A percentile compares a stretch with the other conserved stretches of the same genome.
These are phyloP conservation scores for Emergomyces pasteurianus DNA, from an alignment of 2,329 filamentous ascomycete species.

Conservation along the genomic window DNA sequence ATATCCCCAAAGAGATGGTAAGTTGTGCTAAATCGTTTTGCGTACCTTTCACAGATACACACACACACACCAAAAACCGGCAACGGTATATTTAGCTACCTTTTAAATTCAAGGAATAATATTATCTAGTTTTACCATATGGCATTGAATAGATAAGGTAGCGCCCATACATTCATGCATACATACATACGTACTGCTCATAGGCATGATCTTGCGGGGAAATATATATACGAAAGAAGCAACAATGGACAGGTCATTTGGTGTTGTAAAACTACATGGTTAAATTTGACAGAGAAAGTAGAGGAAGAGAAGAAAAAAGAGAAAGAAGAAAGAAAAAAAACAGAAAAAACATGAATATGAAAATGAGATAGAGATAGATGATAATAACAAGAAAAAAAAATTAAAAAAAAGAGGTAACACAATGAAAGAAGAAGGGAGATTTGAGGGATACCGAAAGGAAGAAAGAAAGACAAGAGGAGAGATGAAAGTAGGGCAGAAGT, in stretches of 20 bases:
- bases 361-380: neutral
- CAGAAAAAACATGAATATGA: too few species aligned
- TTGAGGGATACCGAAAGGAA: neutral
- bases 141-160: too few species aligned
- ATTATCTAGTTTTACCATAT: too few species aligned
- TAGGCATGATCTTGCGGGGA: too few species aligned
- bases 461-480: neutral
- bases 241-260: neutral
- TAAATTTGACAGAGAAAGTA: neutral
- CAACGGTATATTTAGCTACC: too few species aligned
- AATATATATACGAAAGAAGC: neutral
- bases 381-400: neutral
- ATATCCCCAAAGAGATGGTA: too few species aligned
- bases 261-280: neutral
- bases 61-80: too few species aligned
- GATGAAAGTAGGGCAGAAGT: neutral
- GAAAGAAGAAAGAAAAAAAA: neutral
- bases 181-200: too few species aligned
- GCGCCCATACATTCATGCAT: too few species aligned
- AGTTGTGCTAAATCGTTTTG: too few species aligned
- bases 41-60: too few species aligned
- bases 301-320: neutral
- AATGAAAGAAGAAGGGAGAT: slow-evolving; percentile 1
- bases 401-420: neutral
- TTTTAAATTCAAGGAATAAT: too few species aligned